Evolutionary conservation across 2,329 filamentous ascomycete species (phyloP).

Genomic region (Falciphora oryzae): DNA sequence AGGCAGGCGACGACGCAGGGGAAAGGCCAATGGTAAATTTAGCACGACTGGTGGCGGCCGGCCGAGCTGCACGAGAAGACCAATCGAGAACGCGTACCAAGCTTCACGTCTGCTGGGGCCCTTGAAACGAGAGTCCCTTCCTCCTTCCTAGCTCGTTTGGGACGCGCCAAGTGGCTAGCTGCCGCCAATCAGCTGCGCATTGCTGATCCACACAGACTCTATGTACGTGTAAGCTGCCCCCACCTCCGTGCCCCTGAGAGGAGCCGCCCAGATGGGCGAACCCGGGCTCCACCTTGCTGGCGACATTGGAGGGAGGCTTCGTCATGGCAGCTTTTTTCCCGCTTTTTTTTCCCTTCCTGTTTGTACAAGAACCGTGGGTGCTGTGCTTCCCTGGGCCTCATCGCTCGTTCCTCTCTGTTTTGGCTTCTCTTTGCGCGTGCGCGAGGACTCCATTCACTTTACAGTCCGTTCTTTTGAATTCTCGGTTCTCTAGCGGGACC

Average conservation of each 20-base stretch:
- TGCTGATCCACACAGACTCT: background rate
- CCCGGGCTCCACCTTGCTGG: background rate
- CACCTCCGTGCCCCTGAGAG: background rate
- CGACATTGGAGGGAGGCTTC: background rate
- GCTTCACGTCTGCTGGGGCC: background rate
- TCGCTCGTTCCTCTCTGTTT: background rate
- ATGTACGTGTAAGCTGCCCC: too few species aligned
- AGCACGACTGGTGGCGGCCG: background rate
- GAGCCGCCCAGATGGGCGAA: background rate
- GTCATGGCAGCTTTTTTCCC: background rate
- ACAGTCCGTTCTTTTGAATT: background rate
- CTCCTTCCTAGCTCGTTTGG: background rate
- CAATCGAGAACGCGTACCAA: background rate
- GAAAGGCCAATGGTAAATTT: constrained; percentile 1
- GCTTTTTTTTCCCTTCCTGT: background rate
- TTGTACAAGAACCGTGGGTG: background rate
- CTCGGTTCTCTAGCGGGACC: too few species aligned
- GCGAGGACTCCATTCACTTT: background rate
- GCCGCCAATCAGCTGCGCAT: background rate
- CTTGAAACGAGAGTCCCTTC: background rate
- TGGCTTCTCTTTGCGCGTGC: background rate
- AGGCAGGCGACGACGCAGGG: background rate
- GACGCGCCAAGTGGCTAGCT: background rate
- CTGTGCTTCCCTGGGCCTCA: background rate
- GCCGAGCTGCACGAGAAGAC: background rate